These are phyloP conservation scores for Phytophthora kernoviae DNA, from an alignment of 352 stramenopile species.

Conservation along the genomic window DNA sequence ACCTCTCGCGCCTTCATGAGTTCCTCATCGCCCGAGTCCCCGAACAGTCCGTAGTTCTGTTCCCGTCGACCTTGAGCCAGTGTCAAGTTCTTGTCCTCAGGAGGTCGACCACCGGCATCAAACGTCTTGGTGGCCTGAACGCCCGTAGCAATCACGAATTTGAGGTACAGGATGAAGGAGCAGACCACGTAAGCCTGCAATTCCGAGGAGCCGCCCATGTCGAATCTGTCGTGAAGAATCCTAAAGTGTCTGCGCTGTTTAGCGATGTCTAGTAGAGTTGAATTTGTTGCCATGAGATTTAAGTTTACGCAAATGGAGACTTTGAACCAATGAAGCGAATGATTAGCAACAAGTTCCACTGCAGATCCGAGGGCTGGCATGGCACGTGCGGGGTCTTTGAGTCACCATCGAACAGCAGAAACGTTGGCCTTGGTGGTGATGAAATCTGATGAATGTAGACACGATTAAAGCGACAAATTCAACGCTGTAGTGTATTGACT, in stretches of 20 bases:
- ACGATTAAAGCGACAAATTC: not conserved
- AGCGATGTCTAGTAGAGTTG: not conserved
- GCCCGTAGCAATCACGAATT: conserved; percentile 37
- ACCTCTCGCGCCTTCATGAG: conserved; percentile 33
- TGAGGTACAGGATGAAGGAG: conserved; percentile 43
- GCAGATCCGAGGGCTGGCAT: too few species aligned
- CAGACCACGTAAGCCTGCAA: conserved; percentile 40
- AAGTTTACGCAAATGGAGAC: conserved; percentile 2
- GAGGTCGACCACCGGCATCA: conserved; percentile 34
- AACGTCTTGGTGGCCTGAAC: conserved; percentile 51
- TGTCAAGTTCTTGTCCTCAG: conserved; percentile 42
- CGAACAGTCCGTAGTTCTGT: conserved; percentile 41
- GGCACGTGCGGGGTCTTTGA: too few species aligned
- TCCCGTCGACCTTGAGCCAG: conserved; percentile 34
- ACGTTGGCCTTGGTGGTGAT: too few species aligned
- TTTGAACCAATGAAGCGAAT: conserved; percentile 1
- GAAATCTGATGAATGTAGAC: too few species aligned
- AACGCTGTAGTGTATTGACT: conserved; percentile 12
- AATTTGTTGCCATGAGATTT: too few species aligned
- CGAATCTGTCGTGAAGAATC: not conserved
- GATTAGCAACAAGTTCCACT: not conserved
- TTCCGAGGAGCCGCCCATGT: conserved; percentile 33
- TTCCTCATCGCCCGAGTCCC: conserved; percentile 24
- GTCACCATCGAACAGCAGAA: too few species aligned
- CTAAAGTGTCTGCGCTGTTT: not conserved